Conservation (phyloP, 1,284 basidiomycete genomes). For the Ganoderma boninense region DNA sequence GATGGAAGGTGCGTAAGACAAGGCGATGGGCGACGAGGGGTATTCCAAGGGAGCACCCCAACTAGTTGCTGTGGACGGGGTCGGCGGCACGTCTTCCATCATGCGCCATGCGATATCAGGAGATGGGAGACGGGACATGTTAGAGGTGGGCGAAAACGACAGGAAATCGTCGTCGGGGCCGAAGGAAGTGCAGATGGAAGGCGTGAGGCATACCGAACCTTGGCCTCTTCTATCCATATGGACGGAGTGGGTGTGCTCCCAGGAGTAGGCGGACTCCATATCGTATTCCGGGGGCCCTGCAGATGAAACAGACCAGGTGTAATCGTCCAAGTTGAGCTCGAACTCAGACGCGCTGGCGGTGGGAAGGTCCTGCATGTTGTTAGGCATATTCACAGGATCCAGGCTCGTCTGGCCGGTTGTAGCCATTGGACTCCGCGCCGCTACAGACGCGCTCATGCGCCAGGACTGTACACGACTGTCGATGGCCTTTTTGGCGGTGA, state of each 20-base stretch:
- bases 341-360: slow-evolving; percentile 45
- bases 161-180: slow-evolving; percentile 47
- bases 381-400: slow-evolving; percentile 63
- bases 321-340: slow-evolving; percentile 68
- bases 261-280: slow-evolving; percentile 47
- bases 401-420: slow-evolving; percentile 60
- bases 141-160: slow-evolving; percentile 38
- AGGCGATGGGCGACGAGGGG: slow-evolving; percentile 46
- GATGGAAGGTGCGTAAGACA: slow-evolving; percentile 47
- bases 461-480: slow-evolving; percentile 69
- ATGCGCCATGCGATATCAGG: slow-evolving; percentile 54
- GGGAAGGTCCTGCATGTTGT: slow-evolving; percentile 47
- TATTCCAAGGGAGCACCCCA: slow-evolving; percentile 59
- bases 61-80: slow-evolving; percentile 50
- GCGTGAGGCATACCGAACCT: slow-evolving; percentile 68
- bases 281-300: slow-evolving; percentile 60
- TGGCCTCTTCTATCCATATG: slow-evolving; percentile 61
- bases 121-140: slow-evolving; percentile 43
- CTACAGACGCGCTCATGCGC: slow-evolving; percentile 60
- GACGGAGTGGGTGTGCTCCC: slow-evolving; percentile 47
- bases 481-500: slow-evolving; percentile 54
- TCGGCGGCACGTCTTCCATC: slow-evolving; percentile 56
- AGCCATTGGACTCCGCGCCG: slow-evolving; percentile 55
- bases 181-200: slow-evolving; percentile 53
- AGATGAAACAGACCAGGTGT: slow-evolving; percentile 74